Evolutionary conservation across 1,139 yeast genomes (phyloP).

Genomic region (Nakaseomyces delphensis): DNA sequence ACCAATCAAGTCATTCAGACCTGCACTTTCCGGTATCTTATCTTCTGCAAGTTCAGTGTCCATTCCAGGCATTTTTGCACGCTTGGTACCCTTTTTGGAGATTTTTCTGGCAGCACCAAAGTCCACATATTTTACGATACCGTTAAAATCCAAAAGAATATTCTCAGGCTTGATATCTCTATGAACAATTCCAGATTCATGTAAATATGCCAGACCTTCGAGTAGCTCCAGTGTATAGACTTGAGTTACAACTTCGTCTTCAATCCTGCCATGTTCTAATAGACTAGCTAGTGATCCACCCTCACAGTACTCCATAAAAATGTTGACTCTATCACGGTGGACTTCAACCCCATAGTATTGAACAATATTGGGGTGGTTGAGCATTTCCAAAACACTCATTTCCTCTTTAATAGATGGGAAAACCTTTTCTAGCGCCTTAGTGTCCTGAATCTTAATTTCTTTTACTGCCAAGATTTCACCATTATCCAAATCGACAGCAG

Average conservation of each 20-base stretch:
- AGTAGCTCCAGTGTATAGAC: conserved; percentile 86
- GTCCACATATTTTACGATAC: conserved; percentile 90
- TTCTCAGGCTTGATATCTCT: conserved; percentile 96
- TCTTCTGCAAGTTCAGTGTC: conserved; percentile 6
- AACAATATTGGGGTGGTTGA: conserved; percentile 91
- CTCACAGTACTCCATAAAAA: conserved; percentile 96
- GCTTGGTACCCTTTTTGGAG: conserved; percentile 42
- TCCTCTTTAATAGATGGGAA: conserved; percentile 90
- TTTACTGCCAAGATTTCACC: conserved; percentile 97
- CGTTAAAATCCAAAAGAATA: conserved; percentile 80
- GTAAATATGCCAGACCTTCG: conserved; percentile 91
- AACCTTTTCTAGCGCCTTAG: conserved; percentile 74
- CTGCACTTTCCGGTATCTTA: not conserved
- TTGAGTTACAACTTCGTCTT: conserved; percentile 89
- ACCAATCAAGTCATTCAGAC: conserved; percentile 55
- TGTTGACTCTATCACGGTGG: conserved; percentile 88
- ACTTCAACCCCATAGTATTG: conserved; percentile 97
- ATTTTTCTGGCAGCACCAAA: conserved; percentile 97
- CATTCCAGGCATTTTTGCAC: conserved; percentile 5
- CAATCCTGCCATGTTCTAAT: conserved; percentile 83
- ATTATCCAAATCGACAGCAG: conserved; percentile 86
- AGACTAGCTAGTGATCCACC: conserved; percentile 88
- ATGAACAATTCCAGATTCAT: conserved; percentile 93
- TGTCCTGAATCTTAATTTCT: conserved; percentile 84
- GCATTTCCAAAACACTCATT: conserved; percentile 91